These are phyloP conservation scores for Malassezia yamatoensis DNA, from an alignment of 1,284 basidiomycete genomes.

Conservation along the genomic window DNA sequence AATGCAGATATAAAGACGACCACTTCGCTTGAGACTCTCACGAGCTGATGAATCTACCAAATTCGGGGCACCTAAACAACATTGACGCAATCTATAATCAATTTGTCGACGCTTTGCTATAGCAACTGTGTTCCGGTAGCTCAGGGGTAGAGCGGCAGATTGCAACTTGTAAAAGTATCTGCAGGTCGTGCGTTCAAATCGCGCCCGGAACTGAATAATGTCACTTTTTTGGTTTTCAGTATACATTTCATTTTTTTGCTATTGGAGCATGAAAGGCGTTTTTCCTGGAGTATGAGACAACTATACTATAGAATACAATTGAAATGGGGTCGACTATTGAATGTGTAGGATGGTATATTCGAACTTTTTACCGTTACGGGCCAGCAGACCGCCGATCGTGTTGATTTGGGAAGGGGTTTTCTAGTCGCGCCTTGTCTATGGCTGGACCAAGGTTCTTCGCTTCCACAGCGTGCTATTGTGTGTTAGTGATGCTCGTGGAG, in stretches of 20 bases:
- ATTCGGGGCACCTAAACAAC: no score
- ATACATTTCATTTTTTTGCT: constrained; percentile 18
- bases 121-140: constrained; percentile 16
- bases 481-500: neutral
- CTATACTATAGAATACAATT: no score
- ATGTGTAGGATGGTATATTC: no score
- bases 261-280: neutral
- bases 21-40: neutral
- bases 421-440: constrained; percentile 61
- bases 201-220: constrained; percentile 18
- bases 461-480: constrained; percentile 63
- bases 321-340: no score
- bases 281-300: no score
- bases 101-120: neutral
- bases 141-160: constrained; percentile 23
- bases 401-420: constrained; percentile 45
- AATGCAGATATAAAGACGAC: no score
- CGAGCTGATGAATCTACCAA: no score
- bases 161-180: constrained; percentile 15
- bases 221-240: no score
- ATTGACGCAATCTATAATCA: no score
- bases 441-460: constrained; percentile 66
- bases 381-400: neutral
- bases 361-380: no score
- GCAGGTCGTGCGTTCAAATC: constrained; percentile 22